Evolutionary conservation across 179 eudicot genomes (phyloP), one percentile per base, ranked within the genome.

Genomic region (Beta corolliflora): DNA sequence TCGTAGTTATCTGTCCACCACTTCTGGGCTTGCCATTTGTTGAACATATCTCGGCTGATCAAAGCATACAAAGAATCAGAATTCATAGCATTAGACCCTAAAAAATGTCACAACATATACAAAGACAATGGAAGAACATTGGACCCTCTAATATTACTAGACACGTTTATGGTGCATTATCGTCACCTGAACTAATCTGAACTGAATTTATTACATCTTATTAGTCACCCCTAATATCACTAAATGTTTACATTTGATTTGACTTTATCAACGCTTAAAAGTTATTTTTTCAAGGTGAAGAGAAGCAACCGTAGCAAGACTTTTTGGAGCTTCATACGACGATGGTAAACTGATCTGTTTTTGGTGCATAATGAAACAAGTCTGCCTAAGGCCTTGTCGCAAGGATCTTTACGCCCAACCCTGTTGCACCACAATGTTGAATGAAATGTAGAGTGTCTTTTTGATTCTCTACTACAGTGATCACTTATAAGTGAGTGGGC

Each of bases 1-100:
- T 95, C 98, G 68, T 87, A 91, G 82, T 95, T 93, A 71, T 95
- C 98, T 53, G 97, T 88, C 98, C 98, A 95, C 98, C 98, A 95
- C 71, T 85, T 91, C 82, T 95, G 98, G 61, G 97, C 97, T 94
- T 93, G 94, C 94, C 93, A 91, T 86, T 93, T 88, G 87, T 91
- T 91, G 83, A 91, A 93, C 90, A 80, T 92, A 74, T 95, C 98
- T 81, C 97, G 97, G 88, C 98, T 95, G 75, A 81, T 44, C 86
- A 84, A 83, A 54, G 36, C 53, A 81, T 31, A 66, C n/a, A 21
- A 83, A 75, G 15, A 63, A 68, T 84, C 52, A 82, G 78, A 76
- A 73, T 58, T 25, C 68, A 53, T 52, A 46, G 23, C 10, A 41
- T 8, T 21, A 15, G 55, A n/a, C n/a, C 36, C 7, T 12, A 2